Percentiles rank a stretch among this genome's conserved stretches.
Evolutionary conservation across 2,329 filamentous ascomycete genomes (phyloP).

Genomic region (Monosporascus sp.): DNA sequence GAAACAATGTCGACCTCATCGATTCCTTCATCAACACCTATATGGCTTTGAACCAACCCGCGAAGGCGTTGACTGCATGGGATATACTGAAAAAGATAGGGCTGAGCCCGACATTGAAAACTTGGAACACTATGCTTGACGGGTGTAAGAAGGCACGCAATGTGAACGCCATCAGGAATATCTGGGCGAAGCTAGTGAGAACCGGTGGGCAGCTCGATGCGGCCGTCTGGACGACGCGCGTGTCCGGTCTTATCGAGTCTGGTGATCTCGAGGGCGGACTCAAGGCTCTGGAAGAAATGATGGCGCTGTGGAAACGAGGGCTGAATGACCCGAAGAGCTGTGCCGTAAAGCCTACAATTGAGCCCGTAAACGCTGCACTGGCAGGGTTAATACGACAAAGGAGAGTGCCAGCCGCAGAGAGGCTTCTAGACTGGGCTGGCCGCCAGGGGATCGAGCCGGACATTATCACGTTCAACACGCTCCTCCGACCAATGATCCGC

Average conservation of each 20-base stretch:
- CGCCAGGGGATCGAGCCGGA: conserved; percentile 51
- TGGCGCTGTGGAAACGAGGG: conserved; percentile 48
- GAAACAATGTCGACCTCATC: conserved; percentile 16
- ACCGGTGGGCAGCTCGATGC: conserved; percentile 57
- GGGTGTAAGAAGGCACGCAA: conserved; percentile 62
- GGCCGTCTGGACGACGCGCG: conserved; percentile 64
- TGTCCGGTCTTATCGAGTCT: conserved; percentile 58
- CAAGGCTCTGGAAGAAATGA: conserved; percentile 61
- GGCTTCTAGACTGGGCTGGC: conserved; percentile 55
- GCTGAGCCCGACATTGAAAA: conserved; percentile 53
- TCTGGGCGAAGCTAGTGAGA: conserved; percentile 61
- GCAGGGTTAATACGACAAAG: conserved; percentile 51
- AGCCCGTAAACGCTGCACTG: conserved; percentile 65
- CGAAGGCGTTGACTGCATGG: conserved; percentile 23
- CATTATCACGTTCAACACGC: conserved; percentile 60
- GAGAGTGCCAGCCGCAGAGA: conserved; percentile 43
- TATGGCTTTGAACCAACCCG: conserved; percentile 21
- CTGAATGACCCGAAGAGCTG: conserved; percentile 25
- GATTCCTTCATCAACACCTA: conserved; percentile 23
- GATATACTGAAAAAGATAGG: conserved; percentile 32
- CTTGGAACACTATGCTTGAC: conserved; percentile 69
- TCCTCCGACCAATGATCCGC: conserved; percentile 57
- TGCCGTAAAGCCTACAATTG: conserved; percentile 55
- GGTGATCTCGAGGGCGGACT: conserved; percentile 53
- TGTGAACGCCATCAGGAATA: conserved; percentile 51